These are phyloP conservation scores for Agaricus subrufescens DNA, from an alignment of 768 basidiomycete genomes.

Conservation along the genomic window DNA sequence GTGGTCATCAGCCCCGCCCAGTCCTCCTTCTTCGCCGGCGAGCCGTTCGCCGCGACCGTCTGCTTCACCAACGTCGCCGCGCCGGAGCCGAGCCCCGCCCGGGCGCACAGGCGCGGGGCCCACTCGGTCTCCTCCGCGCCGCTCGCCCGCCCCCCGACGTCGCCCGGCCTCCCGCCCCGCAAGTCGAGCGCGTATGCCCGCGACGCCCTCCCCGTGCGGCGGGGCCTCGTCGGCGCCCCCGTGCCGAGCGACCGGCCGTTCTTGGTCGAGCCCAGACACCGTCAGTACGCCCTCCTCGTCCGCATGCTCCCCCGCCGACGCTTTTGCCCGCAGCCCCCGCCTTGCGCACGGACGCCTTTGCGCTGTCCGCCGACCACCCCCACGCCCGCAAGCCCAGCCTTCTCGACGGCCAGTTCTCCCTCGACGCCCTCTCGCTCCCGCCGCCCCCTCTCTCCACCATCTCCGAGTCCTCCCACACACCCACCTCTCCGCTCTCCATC, in stretches of 20 bases:
- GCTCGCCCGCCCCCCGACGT: slow-evolving; percentile 76
- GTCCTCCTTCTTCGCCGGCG: slow-evolving; percentile 91
- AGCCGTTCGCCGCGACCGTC: slow-evolving; percentile 78
- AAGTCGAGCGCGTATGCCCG: slow-evolving; percentile 8
- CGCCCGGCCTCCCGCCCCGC: slow-evolving; percentile 47
- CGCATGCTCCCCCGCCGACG: slow-evolving; percentile 26
- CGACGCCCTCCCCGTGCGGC: slow-evolving; percentile 18
- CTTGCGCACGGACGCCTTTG: slow-evolving; percentile 45
- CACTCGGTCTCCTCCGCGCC: slow-evolving; percentile 85
- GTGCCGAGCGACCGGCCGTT: slow-evolving; percentile 24
- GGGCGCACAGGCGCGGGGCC: slow-evolving; percentile 55
- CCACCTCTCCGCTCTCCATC: slow-evolving; percentile 30
- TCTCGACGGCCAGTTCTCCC: slow-evolving; percentile 41
- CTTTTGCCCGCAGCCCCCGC: slow-evolving; percentile 36
- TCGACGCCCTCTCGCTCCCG: slow-evolving; percentile 35
- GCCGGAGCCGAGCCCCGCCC: slow-evolving; percentile 26
- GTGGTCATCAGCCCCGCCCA: slow-evolving; percentile 76
- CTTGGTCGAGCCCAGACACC: slow-evolving; percentile 16
- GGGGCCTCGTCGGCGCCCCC: slow-evolving; percentile 53
- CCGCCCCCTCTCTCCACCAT: slow-evolving; percentile 18
- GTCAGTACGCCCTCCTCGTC: slow-evolving; percentile 14
- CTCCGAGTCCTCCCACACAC: slow-evolving; percentile 18
- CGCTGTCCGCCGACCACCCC: slow-evolving; percentile 59
- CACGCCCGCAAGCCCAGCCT: slow-evolving; percentile 76
- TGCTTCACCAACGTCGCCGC: slow-evolving; percentile 82